Conservation (phyloP, 768 basidiomycete species). For the Fibroporia radiculosa region DNA sequence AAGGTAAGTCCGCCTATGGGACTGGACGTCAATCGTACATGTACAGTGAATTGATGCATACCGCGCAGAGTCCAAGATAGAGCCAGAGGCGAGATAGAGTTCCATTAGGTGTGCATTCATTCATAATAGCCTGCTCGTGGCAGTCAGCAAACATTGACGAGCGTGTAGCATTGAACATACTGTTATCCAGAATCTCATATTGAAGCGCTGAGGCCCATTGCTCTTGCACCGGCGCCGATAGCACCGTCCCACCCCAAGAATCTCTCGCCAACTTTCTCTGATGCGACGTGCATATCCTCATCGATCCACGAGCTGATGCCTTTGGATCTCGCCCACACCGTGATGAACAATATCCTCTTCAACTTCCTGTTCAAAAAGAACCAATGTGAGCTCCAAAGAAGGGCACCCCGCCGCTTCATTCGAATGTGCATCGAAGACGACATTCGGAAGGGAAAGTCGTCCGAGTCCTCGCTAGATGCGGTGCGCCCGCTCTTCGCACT, state of each 20-base stretch:
- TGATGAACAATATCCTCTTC: slow-evolving; percentile 88
- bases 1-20: too few relatives aligned
- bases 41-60: too few relatives aligned
- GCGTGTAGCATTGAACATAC: too few relatives aligned
- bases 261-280: slow-evolving; percentile 35
- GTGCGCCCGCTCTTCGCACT: slow-evolving; percentile 26
- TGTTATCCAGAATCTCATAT: too few relatives aligned
- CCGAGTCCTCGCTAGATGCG: slow-evolving; percentile 15
- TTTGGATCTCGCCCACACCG: slow-evolving; percentile 81
- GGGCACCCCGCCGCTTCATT: slow-evolving; percentile 59
- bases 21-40: too few relatives aligned
- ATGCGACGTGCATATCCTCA: slow-evolving; percentile 25
- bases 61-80: too few relatives aligned
- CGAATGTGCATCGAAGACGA: slow-evolving; percentile 33
- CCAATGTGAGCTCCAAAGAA: slow-evolving; percentile 96
- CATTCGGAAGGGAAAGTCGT: slow-evolving; percentile 26
- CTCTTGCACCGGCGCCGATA: slow-evolving; percentile 73
- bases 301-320: slow-evolving; percentile 42
- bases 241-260: slow-evolving; percentile 80
- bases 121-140: too few relatives aligned
- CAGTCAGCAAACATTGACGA: too few relatives aligned
- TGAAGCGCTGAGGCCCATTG: slow-evolving; percentile 46
- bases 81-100: too few relatives aligned
- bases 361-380: slow-evolving; percentile 92
- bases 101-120: too few relatives aligned